These are phyloP conservation scores for Rhododendron ovatum DNA, from an alignment of 148 eudicot species.

Conservation along the genomic window DNA sequence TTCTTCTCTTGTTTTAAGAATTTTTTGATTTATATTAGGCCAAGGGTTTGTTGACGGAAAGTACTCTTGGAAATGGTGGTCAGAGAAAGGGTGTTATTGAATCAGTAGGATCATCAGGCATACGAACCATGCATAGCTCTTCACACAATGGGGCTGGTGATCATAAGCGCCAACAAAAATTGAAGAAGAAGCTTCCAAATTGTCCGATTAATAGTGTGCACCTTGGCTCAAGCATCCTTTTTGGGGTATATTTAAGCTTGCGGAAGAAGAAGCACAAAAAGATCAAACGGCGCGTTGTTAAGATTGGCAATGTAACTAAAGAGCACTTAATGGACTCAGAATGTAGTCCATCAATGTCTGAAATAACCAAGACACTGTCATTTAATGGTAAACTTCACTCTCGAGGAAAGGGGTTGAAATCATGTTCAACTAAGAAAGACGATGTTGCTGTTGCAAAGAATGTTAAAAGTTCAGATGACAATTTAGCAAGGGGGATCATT, in stretches of 20 bases:
- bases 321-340: slow-evolving; percentile 18
- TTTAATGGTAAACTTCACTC: slow-evolving; percentile 8
- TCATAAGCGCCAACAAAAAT: slow-evolving; percentile 13
- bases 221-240: slow-evolving; percentile 55
- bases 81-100: background rate
- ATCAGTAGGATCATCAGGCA: background rate
- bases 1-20: background rate
- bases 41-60: background rate
- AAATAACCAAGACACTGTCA: slow-evolving; percentile 7
- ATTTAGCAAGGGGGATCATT: slow-evolving; percentile 7
- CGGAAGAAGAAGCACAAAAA: slow-evolving; percentile 47
- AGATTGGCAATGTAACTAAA: slow-evolving; percentile 15
- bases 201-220: slow-evolving; percentile 25
- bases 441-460: slow-evolving; percentile 11
- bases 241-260: slow-evolving; percentile 33
- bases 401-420: slow-evolving; percentile 13
- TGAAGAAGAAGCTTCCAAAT: slow-evolving; percentile 32
- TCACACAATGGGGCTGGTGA: slow-evolving; percentile 11
- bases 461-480: slow-evolving; percentile 2
- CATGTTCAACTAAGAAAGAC: slow-evolving; percentile 15
- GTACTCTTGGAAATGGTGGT: background rate
- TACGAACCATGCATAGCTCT: background rate
- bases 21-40: background rate
- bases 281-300: slow-evolving; percentile 15
- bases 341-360: slow-evolving; percentile 41